Base-by-base conservation (phyloP, 139 green algal genomes). In the Zygnema circumcarinatum region DNA sequence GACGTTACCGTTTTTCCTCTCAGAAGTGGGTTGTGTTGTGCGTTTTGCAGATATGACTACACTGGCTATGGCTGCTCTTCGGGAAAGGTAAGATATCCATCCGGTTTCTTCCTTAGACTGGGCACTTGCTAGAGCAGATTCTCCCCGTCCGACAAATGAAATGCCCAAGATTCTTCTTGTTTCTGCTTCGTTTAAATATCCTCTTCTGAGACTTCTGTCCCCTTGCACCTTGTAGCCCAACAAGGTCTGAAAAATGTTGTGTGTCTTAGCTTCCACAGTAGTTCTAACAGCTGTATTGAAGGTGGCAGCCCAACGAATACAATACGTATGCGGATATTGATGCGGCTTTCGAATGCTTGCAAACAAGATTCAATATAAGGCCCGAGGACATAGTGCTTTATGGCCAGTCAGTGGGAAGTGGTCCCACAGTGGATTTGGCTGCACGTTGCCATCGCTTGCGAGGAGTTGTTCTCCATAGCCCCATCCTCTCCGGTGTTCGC, bases 401-500 rank as follows among this genome's bases (percentile, higher is more conserved):
- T 79, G 96, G 96, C 39, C 96, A 98, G 92, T 95, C 89, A 21
- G 95, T 98, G 11, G 96, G 94, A 81, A 94, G 76, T 54, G 94
- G 94, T 0, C 94, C 94, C 29, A 94, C 94, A 0, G 91, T 94
- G 38, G 88, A 94, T 31, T 82, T 93, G 1, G 90, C 90, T 38
- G 32, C 83, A 0, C 29, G 53, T 22, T 32, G 40, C 20, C 35
- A 22, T 36, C 68, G 33, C 1, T 47, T 98, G 16, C 95, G 88
- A 22, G 96, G 96, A 20, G 83, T 98, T 1, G 91, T 98, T 21
- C 86, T 98, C 73, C 96, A 98, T 87, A 95, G 93, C 20, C 94
- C 96, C 1, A 92, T 98, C 47, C 82, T 97, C 22, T 97, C 94
- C 36, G 96, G 96, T 38, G 92, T 98, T 83, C 92, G 96, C 1